These are phyloP conservation scores for Aspergillus persii DNA, from an alignment of 2,329 filamentous ascomycete species.

Conservation along the genomic window DNA sequence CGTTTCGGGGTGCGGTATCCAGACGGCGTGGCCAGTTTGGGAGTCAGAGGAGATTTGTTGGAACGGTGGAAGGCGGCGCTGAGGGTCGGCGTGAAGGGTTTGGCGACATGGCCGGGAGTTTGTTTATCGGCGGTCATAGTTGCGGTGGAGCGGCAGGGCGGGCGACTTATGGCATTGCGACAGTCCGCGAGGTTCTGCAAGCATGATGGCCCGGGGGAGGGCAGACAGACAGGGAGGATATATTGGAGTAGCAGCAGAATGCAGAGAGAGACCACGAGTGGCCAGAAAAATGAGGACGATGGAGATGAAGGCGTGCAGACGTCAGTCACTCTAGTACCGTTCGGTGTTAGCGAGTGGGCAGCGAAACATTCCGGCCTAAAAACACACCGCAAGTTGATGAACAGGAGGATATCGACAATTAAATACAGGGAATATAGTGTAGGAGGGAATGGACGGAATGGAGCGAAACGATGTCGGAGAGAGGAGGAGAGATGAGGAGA, in stretches of 20 bases:
- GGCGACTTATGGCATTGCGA: constrained; percentile 48
- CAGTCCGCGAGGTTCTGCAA: constrained; percentile 24
- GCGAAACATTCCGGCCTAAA: too few species aligned
- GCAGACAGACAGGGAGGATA: background rate
- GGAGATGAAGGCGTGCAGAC: background rate
- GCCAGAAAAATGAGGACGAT: background rate
- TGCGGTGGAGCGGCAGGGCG: constrained; percentile 31
- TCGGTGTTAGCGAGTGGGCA: background rate
- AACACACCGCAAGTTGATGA: background rate
- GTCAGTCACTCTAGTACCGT: background rate
- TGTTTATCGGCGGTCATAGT: constrained; percentile 54
- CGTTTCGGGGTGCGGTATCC: constrained; percentile 32
- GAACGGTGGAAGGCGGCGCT: constrained; percentile 59
- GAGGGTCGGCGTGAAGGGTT: constrained; percentile 68
- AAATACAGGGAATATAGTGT: too few species aligned
- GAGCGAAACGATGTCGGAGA: too few species aligned
- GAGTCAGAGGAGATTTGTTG: constrained; percentile 57
- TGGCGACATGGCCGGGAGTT: constrained; percentile 36
- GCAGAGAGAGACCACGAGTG: too few species aligned
- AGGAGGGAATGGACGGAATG: too few species aligned
- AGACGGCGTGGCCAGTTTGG: constrained; percentile 53
- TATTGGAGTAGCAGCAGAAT: too few species aligned
- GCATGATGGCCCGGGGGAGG: constrained; percentile 34
- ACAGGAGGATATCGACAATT: too few species aligned
- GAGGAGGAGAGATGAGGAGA: too few species aligned